These are phyloP conservation scores for Lactifluus echinatus DNA, from an alignment of 768 basidiomycete species.

Conservation along the genomic window DNA sequence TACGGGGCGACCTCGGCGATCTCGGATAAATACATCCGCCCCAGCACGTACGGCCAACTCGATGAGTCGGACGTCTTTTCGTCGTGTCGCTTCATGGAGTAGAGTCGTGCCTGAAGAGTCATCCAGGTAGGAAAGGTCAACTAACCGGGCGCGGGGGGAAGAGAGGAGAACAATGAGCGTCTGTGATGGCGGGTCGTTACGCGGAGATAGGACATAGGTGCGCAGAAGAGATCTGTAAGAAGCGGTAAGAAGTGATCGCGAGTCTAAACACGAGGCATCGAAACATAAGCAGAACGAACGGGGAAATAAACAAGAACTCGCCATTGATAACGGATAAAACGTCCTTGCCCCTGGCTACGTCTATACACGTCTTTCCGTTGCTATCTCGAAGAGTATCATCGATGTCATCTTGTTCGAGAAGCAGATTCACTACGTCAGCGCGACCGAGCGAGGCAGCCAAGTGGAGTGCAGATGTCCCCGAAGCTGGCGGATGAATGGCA, in stretches of 20 bases:
- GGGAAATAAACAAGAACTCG: constrained; percentile 24
- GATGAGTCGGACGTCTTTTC: constrained; percentile 72
- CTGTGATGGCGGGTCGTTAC: constrained; percentile 27
- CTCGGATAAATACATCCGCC: constrained; percentile 82
- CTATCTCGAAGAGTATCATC: constrained; percentile 69
- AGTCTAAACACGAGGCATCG: constrained; percentile 40
- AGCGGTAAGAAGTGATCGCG: constrained; percentile 65
- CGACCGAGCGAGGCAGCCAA: constrained; percentile 67
- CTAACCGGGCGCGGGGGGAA: constrained; percentile 56
- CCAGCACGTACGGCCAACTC: constrained; percentile 81
- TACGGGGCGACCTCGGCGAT: constrained; percentile 59
- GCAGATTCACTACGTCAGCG: constrained; percentile 58
- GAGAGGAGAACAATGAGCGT: constrained; percentile 51
- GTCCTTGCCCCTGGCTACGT: constrained; percentile 67
- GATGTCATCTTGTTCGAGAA: constrained; percentile 72
- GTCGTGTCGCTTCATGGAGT: constrained; percentile 78
- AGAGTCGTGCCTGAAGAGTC: constrained; percentile 67
- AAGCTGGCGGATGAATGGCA: constrained; percentile 61
- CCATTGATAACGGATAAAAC: constrained; percentile 59
- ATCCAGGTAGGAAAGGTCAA: constrained; percentile 78
- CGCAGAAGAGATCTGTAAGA: constrained; percentile 66
- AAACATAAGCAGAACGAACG: background rate
- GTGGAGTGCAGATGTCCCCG: constrained; percentile 66
- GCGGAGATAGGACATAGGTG: constrained; percentile 60
- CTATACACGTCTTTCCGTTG: constrained; percentile 57